phyloP scores from a whole-genome alignment of 306 rosid species.

The Calophaca sinica region DNA sequence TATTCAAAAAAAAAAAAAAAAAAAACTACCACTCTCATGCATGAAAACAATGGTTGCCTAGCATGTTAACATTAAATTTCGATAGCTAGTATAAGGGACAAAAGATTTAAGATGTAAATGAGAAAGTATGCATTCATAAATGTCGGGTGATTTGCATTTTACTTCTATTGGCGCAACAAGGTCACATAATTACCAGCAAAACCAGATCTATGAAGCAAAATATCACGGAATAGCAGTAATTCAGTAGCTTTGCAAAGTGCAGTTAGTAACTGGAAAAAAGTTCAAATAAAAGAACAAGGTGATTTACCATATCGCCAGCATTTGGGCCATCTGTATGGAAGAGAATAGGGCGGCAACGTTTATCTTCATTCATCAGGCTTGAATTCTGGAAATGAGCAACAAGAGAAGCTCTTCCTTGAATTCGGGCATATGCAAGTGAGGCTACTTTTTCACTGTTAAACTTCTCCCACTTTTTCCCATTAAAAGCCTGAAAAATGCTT shows the following conservation, averaged over 20 bases:
- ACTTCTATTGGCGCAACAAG: not conserved
- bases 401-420: slow-evolving; percentile 85
- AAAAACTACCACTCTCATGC: not conserved
- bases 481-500: slow-evolving; percentile 67
- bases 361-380: slow-evolving; percentile 83
- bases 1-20: too few relatives aligned
- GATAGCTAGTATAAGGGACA: not conserved
- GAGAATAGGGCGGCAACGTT: slow-evolving; percentile 89
- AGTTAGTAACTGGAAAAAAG: slow-evolving; percentile 20
- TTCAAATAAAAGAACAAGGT: slow-evolving; percentile 36
- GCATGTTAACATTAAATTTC: not conserved
- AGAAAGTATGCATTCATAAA: not conserved
- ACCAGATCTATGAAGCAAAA: slow-evolving; percentile 23
- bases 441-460: slow-evolving; percentile 94
- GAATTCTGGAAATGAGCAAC: slow-evolving; percentile 88
- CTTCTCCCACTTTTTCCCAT: slow-evolving; percentile 93
- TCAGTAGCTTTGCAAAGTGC: slow-evolving; percentile 3
- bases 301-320: slow-evolving; percentile 81
- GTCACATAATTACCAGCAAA: slow-evolving; percentile 7
- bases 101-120: slow-evolving; percentile 1
- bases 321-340: slow-evolving; percentile 87
- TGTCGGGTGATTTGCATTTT: not conserved
- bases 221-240: slow-evolving; percentile 9
- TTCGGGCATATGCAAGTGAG: slow-evolving; percentile 80
- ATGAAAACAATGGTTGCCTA: not conserved